Evolutionary conservation across 345 rosid genomes (phyloP), one percentile per base, ranked within the genome.

Genomic region (Gossypium australe): DNA sequence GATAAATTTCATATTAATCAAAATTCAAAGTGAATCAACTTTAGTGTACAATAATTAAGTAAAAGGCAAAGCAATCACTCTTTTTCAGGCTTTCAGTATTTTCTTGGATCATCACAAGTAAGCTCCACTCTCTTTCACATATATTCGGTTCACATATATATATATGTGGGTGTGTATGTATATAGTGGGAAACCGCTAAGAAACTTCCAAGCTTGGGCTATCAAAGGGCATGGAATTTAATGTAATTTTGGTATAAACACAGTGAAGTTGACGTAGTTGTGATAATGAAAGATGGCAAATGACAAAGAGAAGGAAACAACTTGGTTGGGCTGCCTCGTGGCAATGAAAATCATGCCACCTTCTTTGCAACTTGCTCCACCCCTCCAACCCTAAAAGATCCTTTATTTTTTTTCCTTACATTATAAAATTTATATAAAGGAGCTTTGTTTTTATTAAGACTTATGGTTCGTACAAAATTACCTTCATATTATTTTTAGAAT

Each of bases 251-350:
- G 44, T 55, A 0, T 14, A 11, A 11, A 53, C 27, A 11, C 16
- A 53, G 9, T 56, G 38, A 41, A 2, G 18, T 55, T 55, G 20
- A 41, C 13, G 25, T 24, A 12, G 24, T 16, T 44, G 41, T 4
- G 58, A 44, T 34, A 57, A 17, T 7, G 45, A 71, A 78, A 44
- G 29, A 47, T 22, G 8, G 16, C 14, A 60, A 22, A 73, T 9
- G 70, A 59, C 56, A 59, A 78, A 49, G 53, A 2, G 53, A 27
- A 2, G n/a, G 22, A 29, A 27, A 49, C 77, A 78, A 67, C 63
- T 73, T 78, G 45, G 25, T 29, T 58, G 38, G 41, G 41, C 7
- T 1, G 60, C 2, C 17, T 18, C n/a, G 22, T 52, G 60, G 59
- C 72, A 34, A 52, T 49, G 72, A 29, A 70, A 17, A 69, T 29